Percentiles rank a stretch among this genome's conserved stretches.
Evolutionary conservation across 441 rosid genomes (phyloP).

Genomic region (Gossypium laxum): DNA sequence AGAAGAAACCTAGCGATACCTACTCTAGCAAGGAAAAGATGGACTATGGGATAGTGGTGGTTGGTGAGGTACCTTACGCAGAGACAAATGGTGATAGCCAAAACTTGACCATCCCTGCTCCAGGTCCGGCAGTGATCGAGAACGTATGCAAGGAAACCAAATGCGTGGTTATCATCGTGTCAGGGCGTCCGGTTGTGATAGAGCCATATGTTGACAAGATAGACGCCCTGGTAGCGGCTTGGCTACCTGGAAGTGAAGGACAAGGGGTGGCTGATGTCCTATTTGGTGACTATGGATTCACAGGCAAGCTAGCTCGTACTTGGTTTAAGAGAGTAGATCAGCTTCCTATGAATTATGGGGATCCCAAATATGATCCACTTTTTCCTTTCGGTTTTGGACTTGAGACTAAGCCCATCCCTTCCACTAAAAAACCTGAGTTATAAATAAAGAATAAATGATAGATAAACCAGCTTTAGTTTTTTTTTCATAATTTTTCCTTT

Average conservation of each 20-base stretch:
- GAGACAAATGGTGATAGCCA: constrained; percentile 11
- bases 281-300: constrained; percentile 12
- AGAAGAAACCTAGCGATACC: background rate
- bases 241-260: constrained; percentile 14
- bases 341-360: constrained; percentile 7
- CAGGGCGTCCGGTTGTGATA: constrained; percentile 13
- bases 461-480: too few species aligned
- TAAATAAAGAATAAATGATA: too few species aligned
- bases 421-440: too few species aligned
- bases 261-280: constrained; percentile 11
- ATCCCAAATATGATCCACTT: constrained; percentile 12
- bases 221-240: constrained; percentile 12
- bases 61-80: constrained; percentile 9
- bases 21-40: background rate
- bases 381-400: constrained; percentile 11
- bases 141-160: background rate
- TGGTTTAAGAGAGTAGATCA: constrained; percentile 12
- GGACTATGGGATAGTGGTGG: constrained; percentile 2
- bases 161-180: background rate
- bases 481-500: too few species aligned
- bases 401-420: background rate
- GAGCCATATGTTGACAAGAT: constrained; percentile 2
- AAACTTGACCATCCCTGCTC: constrained; percentile 7
- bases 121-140: background rate
- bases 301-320: constrained; percentile 1